These are phyloP conservation scores for Xerocomellus dryophilus DNA, from an alignment of 768 basidiomycete species.

Conservation along the genomic window DNA sequence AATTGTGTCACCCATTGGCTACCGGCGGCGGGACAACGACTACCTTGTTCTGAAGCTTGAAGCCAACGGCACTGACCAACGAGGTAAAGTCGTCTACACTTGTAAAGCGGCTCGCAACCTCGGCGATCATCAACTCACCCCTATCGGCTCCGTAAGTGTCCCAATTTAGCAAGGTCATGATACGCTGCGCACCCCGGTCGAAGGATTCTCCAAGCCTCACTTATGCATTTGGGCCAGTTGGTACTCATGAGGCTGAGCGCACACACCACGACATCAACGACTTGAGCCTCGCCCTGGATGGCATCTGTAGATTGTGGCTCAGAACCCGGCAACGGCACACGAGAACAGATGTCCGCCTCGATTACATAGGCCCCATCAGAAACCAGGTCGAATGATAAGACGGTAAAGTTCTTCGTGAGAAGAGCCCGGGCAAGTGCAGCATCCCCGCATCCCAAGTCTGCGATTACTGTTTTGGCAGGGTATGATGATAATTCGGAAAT, in stretches of 20 bases:
- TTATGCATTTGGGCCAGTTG: constrained; percentile 90
- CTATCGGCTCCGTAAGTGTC: constrained; percentile 36
- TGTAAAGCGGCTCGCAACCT: constrained; percentile 82
- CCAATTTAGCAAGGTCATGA: not conserved
- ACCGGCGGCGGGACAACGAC: not conserved
- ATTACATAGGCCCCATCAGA: constrained; percentile 73
- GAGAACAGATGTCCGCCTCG: constrained; percentile 84
- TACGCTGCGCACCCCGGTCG: constrained; percentile 62
- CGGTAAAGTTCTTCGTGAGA: constrained; percentile 61
- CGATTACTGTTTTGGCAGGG: constrained; percentile 69
- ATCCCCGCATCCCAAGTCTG: constrained; percentile 94
- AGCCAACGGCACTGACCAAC: constrained; percentile 67
- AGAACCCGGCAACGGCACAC: constrained; percentile 83
- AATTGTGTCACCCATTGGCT: not conserved
- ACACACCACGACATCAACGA: constrained; percentile 91
- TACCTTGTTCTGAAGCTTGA: constrained; percentile 69
- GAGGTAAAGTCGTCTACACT: constrained; percentile 63
- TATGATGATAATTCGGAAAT: constrained; percentile 61
- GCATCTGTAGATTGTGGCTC: constrained; percentile 42
- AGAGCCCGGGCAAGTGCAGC: constrained; percentile 80
- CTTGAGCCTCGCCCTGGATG: constrained; percentile 57
- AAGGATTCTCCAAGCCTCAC: constrained; percentile 87
- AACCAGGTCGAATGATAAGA: constrained; percentile 79
- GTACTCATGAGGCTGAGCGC: constrained; percentile 95
- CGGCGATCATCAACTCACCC: constrained; percentile 82